These are phyloP conservation scores for Suillus subluteus DNA, from an alignment of 768 basidiomycete genomes.

Conservation along the genomic window DNA sequence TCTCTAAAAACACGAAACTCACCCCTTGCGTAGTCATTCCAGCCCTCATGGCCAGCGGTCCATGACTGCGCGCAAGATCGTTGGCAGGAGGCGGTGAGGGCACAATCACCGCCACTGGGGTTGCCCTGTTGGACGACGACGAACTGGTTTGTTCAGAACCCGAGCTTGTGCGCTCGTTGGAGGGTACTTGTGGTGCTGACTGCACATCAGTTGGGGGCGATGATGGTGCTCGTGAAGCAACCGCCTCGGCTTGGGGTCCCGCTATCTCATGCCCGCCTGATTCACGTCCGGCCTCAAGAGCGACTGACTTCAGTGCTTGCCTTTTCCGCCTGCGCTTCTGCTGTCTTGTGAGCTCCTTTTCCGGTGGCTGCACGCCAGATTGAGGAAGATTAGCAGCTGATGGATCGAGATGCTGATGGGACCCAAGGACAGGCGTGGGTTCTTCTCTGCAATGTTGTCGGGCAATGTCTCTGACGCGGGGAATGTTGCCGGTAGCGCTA, in stretches of 20 bases:
- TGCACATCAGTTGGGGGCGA: not conserved
- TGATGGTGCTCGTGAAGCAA: not conserved
- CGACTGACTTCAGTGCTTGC: not conserved
- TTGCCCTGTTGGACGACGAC: not conserved
- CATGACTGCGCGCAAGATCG: not conserved
- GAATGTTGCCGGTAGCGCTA: conserved; percentile 15
- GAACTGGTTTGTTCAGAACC: not conserved
- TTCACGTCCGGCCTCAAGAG: not conserved
- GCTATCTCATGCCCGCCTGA: not conserved
- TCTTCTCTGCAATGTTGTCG: conserved; percentile 12
- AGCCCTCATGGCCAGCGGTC: conserved; percentile 1
- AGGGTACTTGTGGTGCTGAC: not conserved
- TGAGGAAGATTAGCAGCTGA: not conserved
- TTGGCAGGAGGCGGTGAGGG: not conserved
- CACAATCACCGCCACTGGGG: not conserved
- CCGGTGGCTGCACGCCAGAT: no score
- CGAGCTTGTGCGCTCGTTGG: not conserved
- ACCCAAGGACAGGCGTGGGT: not conserved
- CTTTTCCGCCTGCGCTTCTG: conserved; percentile 5
- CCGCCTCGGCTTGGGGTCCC: not conserved
- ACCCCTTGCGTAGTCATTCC: conserved; percentile 4
- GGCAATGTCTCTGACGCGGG: conserved; percentile 19
- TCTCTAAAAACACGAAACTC: not conserved
- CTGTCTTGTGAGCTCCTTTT: not conserved
- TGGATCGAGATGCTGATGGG: not conserved